A percentile compares a stretch with the other conserved stretches of the same genome.
These are phyloP conservation scores for Stephania japonica DNA, from an alignment of 164 flowering plant species.

Conservation along the genomic window DNA sequence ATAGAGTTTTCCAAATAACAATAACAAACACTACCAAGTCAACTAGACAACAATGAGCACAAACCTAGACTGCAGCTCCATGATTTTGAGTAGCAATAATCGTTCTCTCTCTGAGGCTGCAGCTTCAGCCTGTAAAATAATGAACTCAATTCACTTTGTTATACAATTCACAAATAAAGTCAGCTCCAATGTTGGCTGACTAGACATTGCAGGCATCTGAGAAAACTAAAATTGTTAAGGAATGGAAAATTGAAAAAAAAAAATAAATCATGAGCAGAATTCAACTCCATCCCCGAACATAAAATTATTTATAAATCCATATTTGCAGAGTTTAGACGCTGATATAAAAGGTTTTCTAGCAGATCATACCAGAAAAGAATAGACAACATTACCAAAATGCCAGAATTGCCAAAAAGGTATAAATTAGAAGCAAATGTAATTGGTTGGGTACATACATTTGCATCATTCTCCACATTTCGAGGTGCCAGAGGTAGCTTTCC, in stretches of 20 bases:
- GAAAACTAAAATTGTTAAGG: background rate
- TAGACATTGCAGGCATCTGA: background rate
- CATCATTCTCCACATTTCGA: slow-evolving; percentile 58
- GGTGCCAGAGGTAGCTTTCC: slow-evolving; percentile 64
- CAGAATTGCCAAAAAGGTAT: background rate
- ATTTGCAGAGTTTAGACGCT: too few species aligned
- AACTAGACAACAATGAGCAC: slow-evolving; percentile 13
- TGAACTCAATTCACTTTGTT: background rate
- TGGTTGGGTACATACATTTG: slow-evolving; percentile 40
- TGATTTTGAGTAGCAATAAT: slow-evolving; percentile 43
- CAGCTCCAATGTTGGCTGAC: background rate
- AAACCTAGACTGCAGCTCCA: slow-evolving; percentile 73
- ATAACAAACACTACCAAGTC: background rate
- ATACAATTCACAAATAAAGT: background rate
- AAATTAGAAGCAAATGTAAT: background rate
- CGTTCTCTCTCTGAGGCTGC: slow-evolving; percentile 69
- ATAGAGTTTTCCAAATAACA: background rate
- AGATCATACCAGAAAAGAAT: background rate
- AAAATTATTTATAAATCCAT: too few species aligned
- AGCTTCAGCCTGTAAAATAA: slow-evolving; percentile 51
- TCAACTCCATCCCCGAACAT: too few species aligned
- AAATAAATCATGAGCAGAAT: too few species aligned
- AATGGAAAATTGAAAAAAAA: background rate
- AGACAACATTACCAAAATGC: background rate
- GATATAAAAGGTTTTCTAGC: too few species aligned